These are phyloP conservation scores for Bryum argenteum DNA, from an alignment of 225 moss, liverwort and hornwort species.

Conservation along the genomic window DNA sequence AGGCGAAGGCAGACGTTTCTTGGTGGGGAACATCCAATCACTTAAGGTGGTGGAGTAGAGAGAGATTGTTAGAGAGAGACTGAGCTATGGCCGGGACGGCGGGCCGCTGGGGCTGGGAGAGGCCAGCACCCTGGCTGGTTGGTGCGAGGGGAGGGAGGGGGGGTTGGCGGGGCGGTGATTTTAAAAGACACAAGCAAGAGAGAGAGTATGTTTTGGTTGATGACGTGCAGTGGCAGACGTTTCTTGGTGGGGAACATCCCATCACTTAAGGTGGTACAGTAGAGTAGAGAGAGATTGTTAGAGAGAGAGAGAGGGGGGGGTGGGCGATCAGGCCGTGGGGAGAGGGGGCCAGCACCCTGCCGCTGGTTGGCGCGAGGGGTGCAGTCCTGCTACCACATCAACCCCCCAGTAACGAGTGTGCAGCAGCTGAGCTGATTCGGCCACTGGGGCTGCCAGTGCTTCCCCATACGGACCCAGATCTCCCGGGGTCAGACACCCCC, in stretches of 20 bases:
- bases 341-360: not conserved
- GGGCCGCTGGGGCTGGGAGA: too few species aligned
- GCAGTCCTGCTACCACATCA: not conserved
- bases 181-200: too few species aligned
- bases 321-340: not conserved
- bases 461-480: not conserved
- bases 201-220: too few species aligned
- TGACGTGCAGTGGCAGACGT: not conserved
- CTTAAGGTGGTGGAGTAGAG: not conserved
- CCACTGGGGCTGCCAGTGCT: not conserved
- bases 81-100: not conserved
- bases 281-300: too few species aligned
- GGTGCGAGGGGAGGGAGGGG: too few species aligned
- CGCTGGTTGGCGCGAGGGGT: not conserved
- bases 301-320: not conserved
- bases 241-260: constrained; percentile 35
- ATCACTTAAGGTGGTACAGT: not conserved
- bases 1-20: constrained; percentile 11
- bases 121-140: too few species aligned
- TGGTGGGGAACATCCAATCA: constrained; percentile 30
- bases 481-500: not conserved
- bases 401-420: not conserved
- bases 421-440: not conserved
- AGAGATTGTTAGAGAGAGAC: too few species aligned
- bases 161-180: too few species aligned